Conservation (phyloP, 2,329 filamentous ascomycete genomes). For the Sordariomycetes sp. region DNA sequence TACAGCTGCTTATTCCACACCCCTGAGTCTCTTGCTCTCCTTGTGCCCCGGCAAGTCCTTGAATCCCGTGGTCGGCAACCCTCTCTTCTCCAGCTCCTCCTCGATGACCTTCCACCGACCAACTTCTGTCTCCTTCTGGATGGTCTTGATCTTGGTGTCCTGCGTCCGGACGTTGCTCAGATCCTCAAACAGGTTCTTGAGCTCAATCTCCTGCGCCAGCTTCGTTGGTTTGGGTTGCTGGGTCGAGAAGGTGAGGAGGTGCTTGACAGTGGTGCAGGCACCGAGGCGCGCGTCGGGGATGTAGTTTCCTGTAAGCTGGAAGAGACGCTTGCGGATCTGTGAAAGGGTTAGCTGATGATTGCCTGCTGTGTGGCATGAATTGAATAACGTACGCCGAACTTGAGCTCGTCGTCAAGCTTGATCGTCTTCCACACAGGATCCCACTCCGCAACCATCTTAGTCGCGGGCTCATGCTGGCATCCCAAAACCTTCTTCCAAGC, state of each 20-base stretch:
- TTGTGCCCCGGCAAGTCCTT: conserved; percentile 26
- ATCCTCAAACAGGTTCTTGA: conserved; percentile 30
- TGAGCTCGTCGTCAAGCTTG: conserved; percentile 49
- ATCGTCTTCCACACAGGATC: conserved; percentile 49
- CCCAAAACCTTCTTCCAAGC: too few relatives aligned
- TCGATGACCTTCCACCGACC: conserved; percentile 77
- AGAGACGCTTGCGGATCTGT: conserved; percentile 72
- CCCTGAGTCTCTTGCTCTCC: conserved; percentile 32
- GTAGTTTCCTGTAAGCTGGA: conserved; percentile 70
- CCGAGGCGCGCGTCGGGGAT: conserved; percentile 63
- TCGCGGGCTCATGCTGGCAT: too few relatives aligned
- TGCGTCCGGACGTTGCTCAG: conserved; percentile 66
- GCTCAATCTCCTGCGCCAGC: conserved; percentile 49
- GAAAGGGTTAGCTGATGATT: too few relatives aligned
- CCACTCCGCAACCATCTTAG: conserved; percentile 35
- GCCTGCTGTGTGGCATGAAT: too few relatives aligned
- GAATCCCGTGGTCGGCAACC: conserved; percentile 47
- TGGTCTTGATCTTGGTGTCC: conserved; percentile 54
- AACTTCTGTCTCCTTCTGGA: conserved; percentile 61
- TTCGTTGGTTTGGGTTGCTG: conserved; percentile 49
- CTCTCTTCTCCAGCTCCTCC: conserved; percentile 54
- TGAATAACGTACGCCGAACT: conserved; percentile 69
- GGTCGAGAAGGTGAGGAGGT: conserved; percentile 44
- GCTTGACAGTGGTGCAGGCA: conserved; percentile 41
- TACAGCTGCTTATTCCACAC: conserved; percentile 8